Evolutionary conservation across 2,329 filamentous ascomycete genomes (phyloP), one percentile per base, ranked within the genome.

Genomic region (Periglandula ipomoeae): DNA sequence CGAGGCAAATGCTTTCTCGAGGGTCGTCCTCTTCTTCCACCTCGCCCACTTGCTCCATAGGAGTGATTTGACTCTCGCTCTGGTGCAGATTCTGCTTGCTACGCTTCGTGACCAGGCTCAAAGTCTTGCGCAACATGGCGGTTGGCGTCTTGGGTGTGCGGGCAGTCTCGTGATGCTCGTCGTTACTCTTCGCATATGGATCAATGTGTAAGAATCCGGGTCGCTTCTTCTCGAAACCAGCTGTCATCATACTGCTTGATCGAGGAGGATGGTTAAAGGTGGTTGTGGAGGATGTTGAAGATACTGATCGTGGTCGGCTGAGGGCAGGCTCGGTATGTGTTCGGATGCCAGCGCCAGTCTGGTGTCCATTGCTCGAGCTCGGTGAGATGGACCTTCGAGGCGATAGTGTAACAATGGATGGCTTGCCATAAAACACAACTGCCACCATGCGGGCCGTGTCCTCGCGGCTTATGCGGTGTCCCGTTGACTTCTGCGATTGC

Each of bases 341-440:
- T 50, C 61, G 57, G 22, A 59, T 55, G 22, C 66, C 51, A 49
- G 58, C 51, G 13, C 54, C 55, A 38, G 56, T 49, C 50, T 48
- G 56, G 20, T 48, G 54, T 41, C 50, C 53, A 11, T 57, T 61
- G 47, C 61, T 58, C 9, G 66, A 68, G 51, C 61, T 66, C 9
- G 71, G 68, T 4, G 74, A 71, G 8, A 64, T 55, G n/a, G 73
- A 73, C 52, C 72, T 64, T 46, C 68, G 65, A 26, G 48, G 38
- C 27, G 66, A 64, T 15, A 81, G 65, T 53, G 81, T 67, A 50
- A 81, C 69, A 11, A 83, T 70, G 41, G 71, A 75, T 4, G 80
- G 80, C 65, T 79, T 81, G 50, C 78, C 79, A 3, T 75, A 69
- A 52, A 75, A 80, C 49, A 81, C 68, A 35, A 84, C 77, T 0